These are phyloP conservation scores for Hibiscus trionum DNA, from an alignment of 345 rosid species.

Conservation along the genomic window DNA sequence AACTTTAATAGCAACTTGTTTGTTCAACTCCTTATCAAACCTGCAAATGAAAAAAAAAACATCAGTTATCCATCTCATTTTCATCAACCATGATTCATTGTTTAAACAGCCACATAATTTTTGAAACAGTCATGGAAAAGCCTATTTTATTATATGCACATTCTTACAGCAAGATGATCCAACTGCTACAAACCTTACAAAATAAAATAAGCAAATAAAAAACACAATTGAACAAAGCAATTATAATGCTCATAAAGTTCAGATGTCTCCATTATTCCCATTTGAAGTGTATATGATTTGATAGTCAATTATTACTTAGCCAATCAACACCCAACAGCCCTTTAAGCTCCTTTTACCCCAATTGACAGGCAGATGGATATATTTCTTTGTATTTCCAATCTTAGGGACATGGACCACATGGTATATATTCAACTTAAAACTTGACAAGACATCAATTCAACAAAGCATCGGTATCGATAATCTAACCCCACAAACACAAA, in stretches of 20 bases:
- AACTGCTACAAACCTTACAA: not conserved
- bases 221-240: not conserved
- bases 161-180: not conserved
- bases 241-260: not conserved
- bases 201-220: not conserved
- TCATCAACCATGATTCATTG: not conserved
- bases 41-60: constrained; percentile 40
- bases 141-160: not conserved
- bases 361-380: not conserved
- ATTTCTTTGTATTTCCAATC: not conserved
- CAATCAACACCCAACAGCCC: not conserved
- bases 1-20: constrained; percentile 96
- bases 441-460: not conserved
- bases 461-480: not conserved
- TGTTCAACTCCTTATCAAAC: constrained; percentile 90
- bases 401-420: not conserved
- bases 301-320: not conserved
- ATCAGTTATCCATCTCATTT: constrained; percentile 13
- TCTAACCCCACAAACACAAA: not conserved
- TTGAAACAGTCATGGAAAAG: not conserved
- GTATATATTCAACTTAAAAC: not conserved
- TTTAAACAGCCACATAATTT: not conserved
- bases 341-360: not conserved
- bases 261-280: not conserved
- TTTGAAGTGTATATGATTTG: not conserved